Evolutionary conservation across 495 filamentous ascomycete species (phyloP), one percentile per base, ranked within the genome.

Genomic region (Aspergillus sparsus): DNA sequence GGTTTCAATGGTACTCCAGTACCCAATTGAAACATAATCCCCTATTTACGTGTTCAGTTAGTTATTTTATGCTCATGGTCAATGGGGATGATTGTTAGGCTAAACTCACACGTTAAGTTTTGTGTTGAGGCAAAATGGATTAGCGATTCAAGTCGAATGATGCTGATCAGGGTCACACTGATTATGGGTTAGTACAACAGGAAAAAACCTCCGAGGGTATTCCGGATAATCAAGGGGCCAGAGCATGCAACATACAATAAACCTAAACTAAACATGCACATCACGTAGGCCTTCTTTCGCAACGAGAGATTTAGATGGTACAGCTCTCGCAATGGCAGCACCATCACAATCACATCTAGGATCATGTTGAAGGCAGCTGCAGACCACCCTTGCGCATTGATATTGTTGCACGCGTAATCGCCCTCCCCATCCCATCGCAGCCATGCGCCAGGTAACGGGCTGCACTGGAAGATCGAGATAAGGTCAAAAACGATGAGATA

Each of bases 401-500:
- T 68, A 53, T 77, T 71, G 35, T 80, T 68, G 67, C 75, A 77
- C 50, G 69, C 62, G 45, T 71, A 74, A 27, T 70, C 15, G 10
- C 71, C 68, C 50, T 73, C 63, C 10, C 65, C 69, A 54, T 77
- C 73, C 77, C 77, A 79, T 31, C 62, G 61, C 2, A 62, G 67
- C 78, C 78, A 81, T 47, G 72, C 76, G 37, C 72, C 72, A 8
- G 39, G 44, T 8, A 81, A 51, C 7, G 80, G 80, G 6, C 46
- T 46, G 61, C 81, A 84, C 39, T 76, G 66, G 33, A 83, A 75
- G 9, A 73, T 70, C 1, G 69, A 70, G 0, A 74, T 68, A 31
- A 83, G 41, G 5, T 81, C 63, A 41, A 74, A 79, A 7, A 71
- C 61, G 8, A 75, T 51, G 27, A 77, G 62, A 54, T 79, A 77